Base-by-base conservation (phyloP, 805 yeast genomes). In the Ogataea parapolymorpha region DNA sequence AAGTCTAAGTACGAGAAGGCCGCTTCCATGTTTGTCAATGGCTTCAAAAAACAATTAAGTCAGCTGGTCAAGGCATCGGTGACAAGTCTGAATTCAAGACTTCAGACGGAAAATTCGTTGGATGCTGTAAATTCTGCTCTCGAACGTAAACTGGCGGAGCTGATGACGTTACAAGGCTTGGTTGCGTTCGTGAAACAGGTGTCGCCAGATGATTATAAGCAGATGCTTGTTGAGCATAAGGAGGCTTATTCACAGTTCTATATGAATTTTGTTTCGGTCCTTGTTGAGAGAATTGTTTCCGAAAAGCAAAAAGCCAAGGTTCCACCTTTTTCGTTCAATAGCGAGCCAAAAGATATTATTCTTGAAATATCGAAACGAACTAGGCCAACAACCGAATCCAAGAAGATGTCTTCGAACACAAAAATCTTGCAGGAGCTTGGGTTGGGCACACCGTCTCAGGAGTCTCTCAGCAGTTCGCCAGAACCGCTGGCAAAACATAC, bases 181-280 rank as follows among this genome's bases (percentile, higher is more conserved):
- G 60, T 75, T 1, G 62, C 79, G 1, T 82, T 82, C 53, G 70
- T 82, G 16, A 84, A 80, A 47, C 78, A 77, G 36, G 65, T 77
- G 4, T 76, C 84, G 2, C 60, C 63, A 0, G 61, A 60, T 2
- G 71, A 74, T 4, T 85, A 73, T 57, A 44, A 58, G 27, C 61
- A 62, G 1, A 57, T 81, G 13, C 45, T 77, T 20, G 61, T 55
- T 4, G 56, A 63, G 24, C 75, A 71, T 50, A 61, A 67, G 32
- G 53, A 49, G 3, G 53, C 62, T 2, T 49, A 72, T 23, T 29
- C 53, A 2, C 49, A 51, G 0, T 54, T 63, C 26, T 59, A 62
- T 35, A 53, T 51, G 6, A 51, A 59, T 15, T 55, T 70, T 14
- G 42, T 55, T 1, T 49, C 45, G 1, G 39, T 42, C 5, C 24